Evolutionary conservation across 2,329 filamentous ascomycete species (phyloP).

Genomic region (Paraphoma chrysanthemicola): DNA sequence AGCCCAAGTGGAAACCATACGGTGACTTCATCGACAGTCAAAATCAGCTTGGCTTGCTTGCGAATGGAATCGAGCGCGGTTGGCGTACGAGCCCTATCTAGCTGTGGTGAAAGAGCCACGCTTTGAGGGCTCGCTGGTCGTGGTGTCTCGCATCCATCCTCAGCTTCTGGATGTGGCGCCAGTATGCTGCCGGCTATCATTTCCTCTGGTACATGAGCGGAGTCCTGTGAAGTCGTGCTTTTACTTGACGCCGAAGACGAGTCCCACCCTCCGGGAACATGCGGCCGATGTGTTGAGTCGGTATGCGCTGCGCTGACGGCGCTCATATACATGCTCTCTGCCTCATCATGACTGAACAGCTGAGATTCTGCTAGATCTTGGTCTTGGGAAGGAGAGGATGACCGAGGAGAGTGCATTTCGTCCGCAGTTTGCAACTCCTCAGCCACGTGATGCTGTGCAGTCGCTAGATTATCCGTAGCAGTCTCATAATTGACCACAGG

Average conservation of each 20-base stretch:
- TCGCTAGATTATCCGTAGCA: slow-evolving; percentile 19
- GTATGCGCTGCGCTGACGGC: slow-evolving; percentile 58
- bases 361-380: slow-evolving; percentile 60
- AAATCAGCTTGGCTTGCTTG: slow-evolving; percentile 40
- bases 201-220: slow-evolving; percentile 33
- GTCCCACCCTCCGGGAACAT: slow-evolving; percentile 54
- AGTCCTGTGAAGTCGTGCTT: slow-evolving; percentile 33
- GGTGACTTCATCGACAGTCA: slow-evolving; percentile 47
- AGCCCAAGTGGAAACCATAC: slow-evolving; percentile 47
- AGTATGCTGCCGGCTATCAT: slow-evolving; percentile 44
- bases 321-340: slow-evolving; percentile 87
- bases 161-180: slow-evolving; percentile 31
- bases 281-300: slow-evolving; percentile 19
- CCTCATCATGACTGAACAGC: slow-evolving; percentile 79
- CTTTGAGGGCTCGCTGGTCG: slow-evolving; percentile 44
- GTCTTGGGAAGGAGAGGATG: slow-evolving; percentile 12
- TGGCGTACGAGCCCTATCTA: slow-evolving; percentile 6
- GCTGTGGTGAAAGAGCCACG: slow-evolving; percentile 19
- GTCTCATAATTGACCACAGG: not conserved
- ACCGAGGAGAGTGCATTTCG: slow-evolving; percentile 5
- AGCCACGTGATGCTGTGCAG: slow-evolving; percentile 16
- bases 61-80: not conserved
- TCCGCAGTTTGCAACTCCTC: slow-evolving; percentile 11
- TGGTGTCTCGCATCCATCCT: slow-evolving; percentile 50
- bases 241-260: slow-evolving; percentile 43